These are phyloP conservation scores for Cucurbita argyrosperma DNA, from an alignment of 306 rosid species.

Conservation along the genomic window DNA sequence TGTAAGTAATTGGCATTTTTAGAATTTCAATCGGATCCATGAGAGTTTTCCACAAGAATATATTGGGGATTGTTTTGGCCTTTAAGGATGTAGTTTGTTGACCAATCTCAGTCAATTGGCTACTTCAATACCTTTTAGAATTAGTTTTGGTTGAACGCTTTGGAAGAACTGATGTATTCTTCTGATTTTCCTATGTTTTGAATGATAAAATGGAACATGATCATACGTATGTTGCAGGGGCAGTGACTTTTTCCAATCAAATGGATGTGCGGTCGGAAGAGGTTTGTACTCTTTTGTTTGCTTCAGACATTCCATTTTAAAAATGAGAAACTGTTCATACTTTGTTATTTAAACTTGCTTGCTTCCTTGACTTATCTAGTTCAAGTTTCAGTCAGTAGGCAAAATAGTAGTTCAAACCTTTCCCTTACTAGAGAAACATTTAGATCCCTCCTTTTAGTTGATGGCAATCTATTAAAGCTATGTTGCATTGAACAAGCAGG, in stretches of 20 bases:
- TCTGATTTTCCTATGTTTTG: background rate
- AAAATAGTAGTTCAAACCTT: background rate
- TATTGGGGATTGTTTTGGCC: background rate
- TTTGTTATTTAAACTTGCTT: background rate
- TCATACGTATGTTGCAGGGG: slow-evolving; percentile 33
- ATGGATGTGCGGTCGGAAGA: slow-evolving; percentile 71
- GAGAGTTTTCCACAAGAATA: background rate
- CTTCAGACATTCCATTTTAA: background rate
- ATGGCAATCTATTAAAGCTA: background rate
- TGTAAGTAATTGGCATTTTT: background rate
- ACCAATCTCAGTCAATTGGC: background rate
- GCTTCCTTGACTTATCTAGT: background rate
- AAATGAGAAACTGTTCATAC: background rate
- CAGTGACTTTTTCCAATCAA: slow-evolving; percentile 43
- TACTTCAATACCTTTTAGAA: background rate
- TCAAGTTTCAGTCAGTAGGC: background rate
- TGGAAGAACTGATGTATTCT: background rate
- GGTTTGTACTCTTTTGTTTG: slow-evolving; percentile 33
- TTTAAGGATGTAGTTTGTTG: background rate
- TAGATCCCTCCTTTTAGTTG: background rate
- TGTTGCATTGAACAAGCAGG: slow-evolving; percentile 22
- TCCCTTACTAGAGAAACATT: background rate
- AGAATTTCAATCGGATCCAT: background rate
- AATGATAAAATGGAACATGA: background rate
- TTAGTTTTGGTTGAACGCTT: background rate